Percentiles rank a stretch among this genome's conserved stretches.
Evolutionary conservation across 2,329 filamentous ascomycete genomes (phyloP).

Genomic region (Penicillium sp.): DNA sequence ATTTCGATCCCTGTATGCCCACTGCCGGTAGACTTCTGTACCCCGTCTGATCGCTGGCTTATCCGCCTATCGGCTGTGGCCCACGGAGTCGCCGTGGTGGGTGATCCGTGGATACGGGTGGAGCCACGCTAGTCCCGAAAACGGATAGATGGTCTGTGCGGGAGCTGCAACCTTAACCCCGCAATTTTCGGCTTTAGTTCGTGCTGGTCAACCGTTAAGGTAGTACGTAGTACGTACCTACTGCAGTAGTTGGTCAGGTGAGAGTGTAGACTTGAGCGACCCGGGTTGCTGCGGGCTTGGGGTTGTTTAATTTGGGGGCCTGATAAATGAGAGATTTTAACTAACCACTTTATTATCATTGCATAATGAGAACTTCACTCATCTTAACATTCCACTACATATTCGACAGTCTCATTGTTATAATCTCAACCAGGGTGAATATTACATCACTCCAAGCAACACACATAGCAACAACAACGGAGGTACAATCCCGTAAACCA

Average conservation of each 20-base stretch:
- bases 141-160: constrained; percentile 14
- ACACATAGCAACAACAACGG: not conserved
- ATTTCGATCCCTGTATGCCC: not conserved
- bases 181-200: constrained; percentile 22
- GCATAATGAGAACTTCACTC: not conserved
- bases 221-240: too few relatives aligned
- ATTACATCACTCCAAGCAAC: not conserved
- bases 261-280: too few relatives aligned
- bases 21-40: too few relatives aligned
- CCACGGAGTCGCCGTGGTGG: not conserved
- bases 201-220: too few relatives aligned
- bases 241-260: too few relatives aligned
- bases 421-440: not conserved
- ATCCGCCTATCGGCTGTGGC: constrained; percentile 3
- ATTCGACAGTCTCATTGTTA: not conserved
- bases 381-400: not conserved
- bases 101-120: constrained; percentile 9
- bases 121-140: constrained; percentile 10
- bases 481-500: not conserved
- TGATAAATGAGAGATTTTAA: not conserved
- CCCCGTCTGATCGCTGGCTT: constrained; percentile 5
- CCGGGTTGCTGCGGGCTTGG: too few relatives aligned
- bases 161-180: constrained; percentile 38
- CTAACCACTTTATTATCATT: not conserved
- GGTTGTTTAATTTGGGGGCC: not conserved